phyloP scores from a whole-genome alignment of 768 basidiomycete genomes.

The Tephrocybe sp. region DNA sequence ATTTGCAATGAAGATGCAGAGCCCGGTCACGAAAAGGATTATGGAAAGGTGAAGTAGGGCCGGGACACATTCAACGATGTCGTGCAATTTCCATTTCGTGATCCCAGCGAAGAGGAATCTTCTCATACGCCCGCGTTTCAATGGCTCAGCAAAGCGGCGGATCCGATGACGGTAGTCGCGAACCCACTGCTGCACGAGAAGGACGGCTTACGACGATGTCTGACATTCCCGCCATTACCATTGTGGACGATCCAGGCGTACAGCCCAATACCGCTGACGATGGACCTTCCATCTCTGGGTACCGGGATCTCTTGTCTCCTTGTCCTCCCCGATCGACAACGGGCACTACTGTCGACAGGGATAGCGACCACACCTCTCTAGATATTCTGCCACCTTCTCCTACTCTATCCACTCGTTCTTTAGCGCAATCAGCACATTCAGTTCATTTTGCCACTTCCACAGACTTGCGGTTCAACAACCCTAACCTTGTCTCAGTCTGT shows the following conservation, averaged over 20 bases:
- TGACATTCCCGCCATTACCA: no score
- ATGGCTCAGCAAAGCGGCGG: no score
- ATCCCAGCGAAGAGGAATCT: neutral
- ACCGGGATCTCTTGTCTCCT: no score
- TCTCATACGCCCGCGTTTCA: neutral
- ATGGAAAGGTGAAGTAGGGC: neutral
- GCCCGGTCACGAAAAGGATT: neutral
- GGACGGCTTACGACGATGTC: no score
- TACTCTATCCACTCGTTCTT: slow-evolving; percentile 67
- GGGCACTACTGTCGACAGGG: no score
- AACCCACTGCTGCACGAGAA: no score
- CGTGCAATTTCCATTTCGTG: neutral
- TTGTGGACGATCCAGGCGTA: no score
- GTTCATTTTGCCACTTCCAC: slow-evolving; percentile 56
- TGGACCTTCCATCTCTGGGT: no score
- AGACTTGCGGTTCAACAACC: slow-evolving; percentile 67
- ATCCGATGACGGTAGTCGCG: no score
- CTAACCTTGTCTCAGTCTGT: slow-evolving; percentile 38
- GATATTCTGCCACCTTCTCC: slow-evolving; percentile 65
- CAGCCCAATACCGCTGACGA: no score
- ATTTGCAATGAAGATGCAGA: neutral
- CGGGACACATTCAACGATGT: neutral
- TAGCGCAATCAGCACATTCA: no score
- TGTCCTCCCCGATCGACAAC: no score
- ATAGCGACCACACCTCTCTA: slow-evolving; percentile 36